A percentile compares a stretch with the other conserved stretches of the same genome.
Conservation (phyloP, 805 yeast genomes). For the Metschnikowia borealis region DNA sequence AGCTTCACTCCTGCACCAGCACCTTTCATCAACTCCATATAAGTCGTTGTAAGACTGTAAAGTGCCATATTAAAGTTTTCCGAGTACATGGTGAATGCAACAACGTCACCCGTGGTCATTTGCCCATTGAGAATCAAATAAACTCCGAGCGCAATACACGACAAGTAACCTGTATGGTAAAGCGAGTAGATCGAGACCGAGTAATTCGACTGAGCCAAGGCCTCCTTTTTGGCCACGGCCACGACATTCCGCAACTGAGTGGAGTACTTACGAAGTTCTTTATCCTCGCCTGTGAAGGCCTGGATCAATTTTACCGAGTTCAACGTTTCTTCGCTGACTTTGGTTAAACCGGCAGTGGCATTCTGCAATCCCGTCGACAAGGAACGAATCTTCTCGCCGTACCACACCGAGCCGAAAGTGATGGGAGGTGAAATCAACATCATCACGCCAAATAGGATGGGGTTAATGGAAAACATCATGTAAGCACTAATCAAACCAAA, state of each 20-base stretch:
- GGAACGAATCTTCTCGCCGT: slow-evolving; percentile 41
- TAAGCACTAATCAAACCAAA: slow-evolving; percentile 40
- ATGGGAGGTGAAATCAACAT: slow-evolving; percentile 43
- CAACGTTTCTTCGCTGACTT: slow-evolving; percentile 41
- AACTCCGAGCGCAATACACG: slow-evolving; percentile 41
- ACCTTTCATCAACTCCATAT: slow-evolving; percentile 46
- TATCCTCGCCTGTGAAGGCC: slow-evolving; percentile 42
- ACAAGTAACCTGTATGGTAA: slow-evolving; percentile 41
- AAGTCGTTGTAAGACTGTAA: slow-evolving; percentile 42
- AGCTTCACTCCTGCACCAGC: slow-evolving; percentile 44
- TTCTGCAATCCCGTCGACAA: slow-evolving; percentile 40
- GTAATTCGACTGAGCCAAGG: slow-evolving; percentile 43
- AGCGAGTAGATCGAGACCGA: slow-evolving; percentile 40
- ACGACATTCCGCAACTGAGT: slow-evolving; percentile 38
- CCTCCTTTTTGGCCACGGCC: slow-evolving; percentile 41
- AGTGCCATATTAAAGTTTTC: slow-evolving; percentile 43
- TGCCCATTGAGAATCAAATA: slow-evolving; percentile 39
- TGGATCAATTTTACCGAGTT: slow-evolving; percentile 41
- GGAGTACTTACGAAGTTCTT: slow-evolving; percentile 37
- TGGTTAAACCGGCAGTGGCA: slow-evolving; percentile 43
- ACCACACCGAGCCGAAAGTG: slow-evolving; percentile 43
- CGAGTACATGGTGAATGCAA: slow-evolving; percentile 44
- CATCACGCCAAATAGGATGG: slow-evolving; percentile 41
- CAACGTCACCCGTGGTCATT: slow-evolving; percentile 47
- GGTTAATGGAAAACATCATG: slow-evolving; percentile 44